phyloP scores from a whole-genome alignment of 164 flowering plant genomes.

The Kalanchoe fedtschenkoi region DNA sequence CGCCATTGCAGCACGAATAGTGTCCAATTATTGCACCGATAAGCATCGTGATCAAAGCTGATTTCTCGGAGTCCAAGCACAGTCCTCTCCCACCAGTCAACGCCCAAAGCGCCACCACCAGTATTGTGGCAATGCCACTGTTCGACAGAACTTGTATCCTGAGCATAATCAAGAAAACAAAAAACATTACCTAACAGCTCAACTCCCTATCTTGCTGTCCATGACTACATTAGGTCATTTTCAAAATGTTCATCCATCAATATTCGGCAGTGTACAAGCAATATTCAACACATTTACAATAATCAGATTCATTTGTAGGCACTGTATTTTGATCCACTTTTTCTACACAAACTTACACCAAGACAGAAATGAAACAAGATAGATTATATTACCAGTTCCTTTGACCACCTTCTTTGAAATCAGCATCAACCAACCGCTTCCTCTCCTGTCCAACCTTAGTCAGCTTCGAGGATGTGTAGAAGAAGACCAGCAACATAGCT shows the following conservation, averaged over 20 bases:
- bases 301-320: no score
- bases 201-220: no score
- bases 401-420: slow-evolving; percentile 92
- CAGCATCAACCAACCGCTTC: slow-evolving; percentile 65
- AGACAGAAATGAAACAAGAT: background rate
- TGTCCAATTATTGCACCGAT: slow-evolving; percentile 91
- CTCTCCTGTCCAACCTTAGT: slow-evolving; percentile 88
- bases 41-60: slow-evolving; percentile 43
- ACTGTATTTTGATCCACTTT: background rate
- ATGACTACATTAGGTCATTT: no score
- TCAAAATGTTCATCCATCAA: no score
- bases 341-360: background rate
- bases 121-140: slow-evolving; percentile 60
- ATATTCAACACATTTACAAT: no score
- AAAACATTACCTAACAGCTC: no score
- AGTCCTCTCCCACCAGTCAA: slow-evolving; percentile 47
- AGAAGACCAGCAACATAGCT: slow-evolving; percentile 72
- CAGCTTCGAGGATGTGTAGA: slow-evolving; percentile 71
- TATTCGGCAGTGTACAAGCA: no score
- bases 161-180: slow-evolving; percentile 7
- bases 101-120: slow-evolving; percentile 42
- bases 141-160: slow-evolving; percentile 89
- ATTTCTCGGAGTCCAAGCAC: slow-evolving; percentile 71
- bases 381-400: slow-evolving; percentile 71
- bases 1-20: slow-evolving; percentile 89